phyloP scores from a whole-genome alignment of 345 rosid genomes.

The Toxicodendron radicans region DNA sequence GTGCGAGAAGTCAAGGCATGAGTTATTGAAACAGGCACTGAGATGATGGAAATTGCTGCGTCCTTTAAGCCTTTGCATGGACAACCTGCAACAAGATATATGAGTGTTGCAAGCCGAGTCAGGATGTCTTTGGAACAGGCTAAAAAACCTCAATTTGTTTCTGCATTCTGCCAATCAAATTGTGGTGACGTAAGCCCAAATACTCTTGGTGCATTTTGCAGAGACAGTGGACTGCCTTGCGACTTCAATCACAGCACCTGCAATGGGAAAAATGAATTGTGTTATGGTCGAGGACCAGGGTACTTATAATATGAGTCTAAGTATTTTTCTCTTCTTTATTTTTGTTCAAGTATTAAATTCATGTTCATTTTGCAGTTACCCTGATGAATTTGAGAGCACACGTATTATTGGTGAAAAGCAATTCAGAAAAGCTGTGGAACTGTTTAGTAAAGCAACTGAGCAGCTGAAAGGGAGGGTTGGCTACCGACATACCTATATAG shows the following conservation, averaged over 20 bases:
- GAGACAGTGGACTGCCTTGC: slow-evolving; percentile 67
- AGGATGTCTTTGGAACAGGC: slow-evolving; percentile 58
- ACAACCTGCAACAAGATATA: slow-evolving; percentile 38
- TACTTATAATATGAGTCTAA: slow-evolving; percentile 22
- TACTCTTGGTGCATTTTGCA: slow-evolving; percentile 58
- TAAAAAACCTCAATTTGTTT: slow-evolving; percentile 60
- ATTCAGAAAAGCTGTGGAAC: slow-evolving; percentile 61
- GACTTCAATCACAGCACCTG: slow-evolving; percentile 81
- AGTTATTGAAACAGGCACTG: slow-evolving; percentile 35
- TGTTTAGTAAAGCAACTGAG: slow-evolving; percentile 64
- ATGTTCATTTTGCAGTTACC: slow-evolving; percentile 43
- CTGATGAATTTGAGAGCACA: slow-evolving; percentile 83
- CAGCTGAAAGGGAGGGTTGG: slow-evolving; percentile 57
- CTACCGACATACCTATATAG: slow-evolving; percentile 45
- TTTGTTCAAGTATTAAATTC: slow-evolving; percentile 5
- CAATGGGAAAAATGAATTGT: slow-evolving; percentile 70
- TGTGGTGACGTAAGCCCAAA: slow-evolving; percentile 86
- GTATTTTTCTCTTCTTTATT: slow-evolving; percentile 10
- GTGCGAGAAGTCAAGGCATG: neutral
- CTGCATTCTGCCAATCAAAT: slow-evolving; percentile 75
- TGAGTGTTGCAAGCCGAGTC: slow-evolving; percentile 59
- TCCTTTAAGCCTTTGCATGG: slow-evolving; percentile 63
- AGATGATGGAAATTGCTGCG: slow-evolving; percentile 79
- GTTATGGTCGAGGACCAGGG: slow-evolving; percentile 84
- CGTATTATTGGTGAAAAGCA: slow-evolving; percentile 74